A percentile compares a stretch with the other conserved stretches of the same genome.
Evolutionary conservation across 495 filamentous ascomycete species (phyloP).

Genomic region (Daldinia vernicosa): DNA sequence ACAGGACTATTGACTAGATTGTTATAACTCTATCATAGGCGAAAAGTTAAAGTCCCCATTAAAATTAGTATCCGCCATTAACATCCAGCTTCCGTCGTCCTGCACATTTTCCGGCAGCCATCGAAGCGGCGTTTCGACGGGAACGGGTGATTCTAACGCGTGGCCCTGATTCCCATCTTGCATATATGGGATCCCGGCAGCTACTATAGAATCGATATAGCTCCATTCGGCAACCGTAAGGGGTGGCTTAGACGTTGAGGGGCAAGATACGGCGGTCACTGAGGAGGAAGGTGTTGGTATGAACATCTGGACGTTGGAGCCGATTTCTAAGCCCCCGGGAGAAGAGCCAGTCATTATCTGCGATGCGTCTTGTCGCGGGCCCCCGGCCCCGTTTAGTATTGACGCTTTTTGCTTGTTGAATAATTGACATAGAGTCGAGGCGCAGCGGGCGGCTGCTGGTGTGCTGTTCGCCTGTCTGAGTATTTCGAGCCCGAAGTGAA

Average conservation of each 20-base stretch:
- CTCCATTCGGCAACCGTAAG: neutral
- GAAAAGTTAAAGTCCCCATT: neutral
- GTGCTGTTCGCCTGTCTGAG: conserved; percentile 21
- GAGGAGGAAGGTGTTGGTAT: neutral
- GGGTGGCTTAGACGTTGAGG: neutral
- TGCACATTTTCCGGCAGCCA: neutral
- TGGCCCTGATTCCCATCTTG: neutral
- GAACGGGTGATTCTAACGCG: neutral
- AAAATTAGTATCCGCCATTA: neutral
- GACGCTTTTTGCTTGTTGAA: neutral
- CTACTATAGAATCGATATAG: neutral
- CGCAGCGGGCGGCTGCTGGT: conserved; percentile 1
- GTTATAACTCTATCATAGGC: neutral
- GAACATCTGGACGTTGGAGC: neutral
- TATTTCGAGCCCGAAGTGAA: conserved; percentile 21
- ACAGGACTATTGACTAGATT: neutral
- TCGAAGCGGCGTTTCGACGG: neutral
- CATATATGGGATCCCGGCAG: neutral
- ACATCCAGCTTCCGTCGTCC: neutral
- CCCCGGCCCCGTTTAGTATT: neutral
- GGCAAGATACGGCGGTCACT: neutral
- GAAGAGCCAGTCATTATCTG: neutral
- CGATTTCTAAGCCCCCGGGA: neutral
- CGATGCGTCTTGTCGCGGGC: neutral
- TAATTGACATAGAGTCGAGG: neutral